Evolutionary conservation across 768 basidiomycete genomes (phyloP).

Genomic region (Mycena haematopus): DNA sequence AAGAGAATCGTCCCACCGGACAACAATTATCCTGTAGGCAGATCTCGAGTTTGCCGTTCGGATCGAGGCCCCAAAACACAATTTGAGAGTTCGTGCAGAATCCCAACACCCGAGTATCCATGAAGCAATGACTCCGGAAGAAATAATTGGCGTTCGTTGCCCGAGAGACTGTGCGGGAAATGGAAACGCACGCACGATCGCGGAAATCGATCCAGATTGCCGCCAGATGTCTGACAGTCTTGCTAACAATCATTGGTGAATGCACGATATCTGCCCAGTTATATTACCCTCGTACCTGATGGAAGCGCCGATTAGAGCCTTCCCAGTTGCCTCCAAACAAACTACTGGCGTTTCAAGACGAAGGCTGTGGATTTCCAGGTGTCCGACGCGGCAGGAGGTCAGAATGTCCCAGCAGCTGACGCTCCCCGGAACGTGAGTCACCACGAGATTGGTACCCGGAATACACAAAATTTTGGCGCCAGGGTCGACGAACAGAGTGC

Average conservation of each 20-base stretch:
- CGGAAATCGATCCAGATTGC: neutral
- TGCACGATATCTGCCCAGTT: neutral
- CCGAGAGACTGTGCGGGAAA: neutral
- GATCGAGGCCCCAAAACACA: neutral
- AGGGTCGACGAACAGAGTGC: neutral
- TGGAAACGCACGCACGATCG: neutral
- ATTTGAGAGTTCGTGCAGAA: neutral
- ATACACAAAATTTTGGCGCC: neutral
- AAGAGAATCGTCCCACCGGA: neutral
- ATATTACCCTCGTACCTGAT: neutral
- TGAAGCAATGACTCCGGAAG: neutral
- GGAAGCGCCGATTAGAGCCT: neutral
- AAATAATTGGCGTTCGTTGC: neutral
- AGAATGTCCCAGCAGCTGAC: neutral
- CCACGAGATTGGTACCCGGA: neutral
- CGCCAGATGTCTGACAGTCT: neutral
- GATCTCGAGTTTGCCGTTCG: too few relatives aligned
- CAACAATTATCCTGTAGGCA: too few relatives aligned
- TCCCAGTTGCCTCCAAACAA: neutral
- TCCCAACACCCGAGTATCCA: neutral
- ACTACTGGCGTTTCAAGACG: neutral
- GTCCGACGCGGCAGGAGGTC: neutral
- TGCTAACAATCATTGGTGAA: too few relatives aligned
- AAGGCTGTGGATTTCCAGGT: neutral
- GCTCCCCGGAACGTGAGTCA: neutral